Conservation (phyloP, 306 rosid species). For the Acmispon strigosus region DNA sequence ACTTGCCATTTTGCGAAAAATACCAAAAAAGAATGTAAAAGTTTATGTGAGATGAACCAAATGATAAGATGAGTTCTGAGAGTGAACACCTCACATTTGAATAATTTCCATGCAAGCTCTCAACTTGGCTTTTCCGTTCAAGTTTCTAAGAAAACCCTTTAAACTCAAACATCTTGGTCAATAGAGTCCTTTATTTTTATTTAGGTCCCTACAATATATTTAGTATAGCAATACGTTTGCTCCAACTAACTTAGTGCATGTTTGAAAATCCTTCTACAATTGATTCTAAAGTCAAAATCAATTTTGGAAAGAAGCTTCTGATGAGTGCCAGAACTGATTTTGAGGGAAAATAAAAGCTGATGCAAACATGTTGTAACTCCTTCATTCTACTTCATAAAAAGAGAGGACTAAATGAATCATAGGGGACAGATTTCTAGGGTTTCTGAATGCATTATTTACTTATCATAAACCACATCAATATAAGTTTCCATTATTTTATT, state of each 20-base stretch:
- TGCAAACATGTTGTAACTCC: too few relatives aligned
- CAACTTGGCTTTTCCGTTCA: background rate
- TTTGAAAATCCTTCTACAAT: too few relatives aligned
- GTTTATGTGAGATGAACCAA: background rate
- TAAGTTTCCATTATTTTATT: background rate
- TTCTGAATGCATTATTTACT: background rate
- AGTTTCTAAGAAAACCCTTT: background rate
- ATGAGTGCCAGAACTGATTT: too few relatives aligned
- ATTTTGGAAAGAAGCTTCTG: too few relatives aligned
- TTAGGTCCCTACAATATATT: background rate
- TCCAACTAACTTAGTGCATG: background rate
- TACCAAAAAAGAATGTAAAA: background rate
- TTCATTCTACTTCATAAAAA: too few relatives aligned
- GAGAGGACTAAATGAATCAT: too few relatives aligned
- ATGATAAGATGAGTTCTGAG: background rate
- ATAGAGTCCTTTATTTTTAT: background rate
- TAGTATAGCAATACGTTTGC: background rate
- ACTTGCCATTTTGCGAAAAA: background rate
- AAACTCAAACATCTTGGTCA: background rate
- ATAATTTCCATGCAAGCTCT: background rate
- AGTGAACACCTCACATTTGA: background rate
- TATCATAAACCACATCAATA: background rate
- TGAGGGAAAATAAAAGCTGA: too few relatives aligned
- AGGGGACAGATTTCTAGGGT: too few relatives aligned
- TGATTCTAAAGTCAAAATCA: too few relatives aligned